These are phyloP conservation scores for Actinidia arguta DNA, from an alignment of 179 eudicot genomes.

Conservation along the genomic window DNA sequence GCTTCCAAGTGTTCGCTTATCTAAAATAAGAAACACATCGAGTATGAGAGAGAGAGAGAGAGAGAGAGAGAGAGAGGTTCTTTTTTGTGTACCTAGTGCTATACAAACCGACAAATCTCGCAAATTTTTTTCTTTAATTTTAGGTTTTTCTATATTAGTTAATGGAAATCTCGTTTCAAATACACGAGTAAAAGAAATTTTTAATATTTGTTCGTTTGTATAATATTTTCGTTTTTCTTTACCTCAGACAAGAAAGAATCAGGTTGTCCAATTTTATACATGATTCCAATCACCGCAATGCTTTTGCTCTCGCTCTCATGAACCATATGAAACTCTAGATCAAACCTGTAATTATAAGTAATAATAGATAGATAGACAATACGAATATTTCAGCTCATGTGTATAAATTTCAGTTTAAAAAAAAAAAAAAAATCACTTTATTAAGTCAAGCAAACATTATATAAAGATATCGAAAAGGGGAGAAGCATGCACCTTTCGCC, in stretches of 20 bases:
- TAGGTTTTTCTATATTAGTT: too few relatives aligned
- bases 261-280: slow-evolving; percentile 43
- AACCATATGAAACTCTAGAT: slow-evolving; percentile 48
- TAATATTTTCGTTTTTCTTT: too few relatives aligned
- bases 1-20: slow-evolving; percentile 28
- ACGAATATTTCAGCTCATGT: not conserved
- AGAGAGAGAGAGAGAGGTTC: not conserved
- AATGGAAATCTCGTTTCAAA: too few relatives aligned
- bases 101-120: too few relatives aligned
- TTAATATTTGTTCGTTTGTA: too few relatives aligned
- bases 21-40: slow-evolving; percentile 17
- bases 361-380: not conserved
- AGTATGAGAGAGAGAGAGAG: not conserved
- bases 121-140: too few relatives aligned
- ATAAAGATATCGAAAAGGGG: not conserved
- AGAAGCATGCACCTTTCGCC: slow-evolving; percentile 33
- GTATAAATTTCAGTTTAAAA: not conserved
- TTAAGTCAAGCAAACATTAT: too few relatives aligned
- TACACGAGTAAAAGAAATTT: too few relatives aligned
- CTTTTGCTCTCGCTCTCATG: slow-evolving; percentile 28
- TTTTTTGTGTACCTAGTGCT: too few relatives aligned
- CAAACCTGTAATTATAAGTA: slow-evolving; percentile 15
- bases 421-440: too few relatives aligned
- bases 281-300: slow-evolving; percentile 46
- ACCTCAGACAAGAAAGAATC: slow-evolving; percentile 42